Conservation (phyloP, 805 yeast species). For the Torulaspora maleeae region DNA sequence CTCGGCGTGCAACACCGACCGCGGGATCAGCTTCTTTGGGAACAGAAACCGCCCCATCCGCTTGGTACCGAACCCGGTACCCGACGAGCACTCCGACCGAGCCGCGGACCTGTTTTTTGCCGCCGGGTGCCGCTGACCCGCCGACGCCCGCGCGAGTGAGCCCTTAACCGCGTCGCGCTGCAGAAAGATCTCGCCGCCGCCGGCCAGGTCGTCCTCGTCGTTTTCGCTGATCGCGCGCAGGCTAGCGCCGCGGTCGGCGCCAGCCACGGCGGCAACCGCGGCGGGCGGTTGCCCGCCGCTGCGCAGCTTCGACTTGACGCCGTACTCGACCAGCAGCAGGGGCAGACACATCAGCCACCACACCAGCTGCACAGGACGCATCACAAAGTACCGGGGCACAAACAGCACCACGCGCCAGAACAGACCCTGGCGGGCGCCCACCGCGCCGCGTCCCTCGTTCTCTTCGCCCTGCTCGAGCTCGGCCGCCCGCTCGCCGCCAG, state of each 20-base stretch:
- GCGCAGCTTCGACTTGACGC: slow-evolving; percentile 17
- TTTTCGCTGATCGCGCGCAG: slow-evolving; percentile 8
- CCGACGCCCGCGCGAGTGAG: slow-evolving; percentile 23
- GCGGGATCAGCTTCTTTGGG: slow-evolving; percentile 42
- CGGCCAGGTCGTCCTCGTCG: slow-evolving; percentile 28
- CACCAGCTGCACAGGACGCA: slow-evolving; percentile 48
- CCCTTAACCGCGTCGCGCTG: slow-evolving; percentile 34
- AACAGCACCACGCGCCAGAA: slow-evolving; percentile 38
- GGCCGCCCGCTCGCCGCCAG: slow-evolving; percentile 1
- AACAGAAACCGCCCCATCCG: slow-evolving; percentile 41
- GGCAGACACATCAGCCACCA: slow-evolving; percentile 58
- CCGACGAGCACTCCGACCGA: slow-evolving; percentile 7
- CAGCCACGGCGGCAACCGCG: not conserved
- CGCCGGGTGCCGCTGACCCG: not conserved
- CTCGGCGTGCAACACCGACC: slow-evolving; percentile 33
- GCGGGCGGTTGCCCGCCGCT: not conserved
- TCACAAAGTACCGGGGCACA: slow-evolving; percentile 46
- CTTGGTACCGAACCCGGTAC: slow-evolving; percentile 26
- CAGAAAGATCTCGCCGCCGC: slow-evolving; percentile 29
- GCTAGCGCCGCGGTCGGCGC: not conserved
- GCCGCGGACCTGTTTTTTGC: slow-evolving; percentile 18
- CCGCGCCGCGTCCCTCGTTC: not conserved
- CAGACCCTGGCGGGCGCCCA: not conserved
- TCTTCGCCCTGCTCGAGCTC: slow-evolving; percentile 1
- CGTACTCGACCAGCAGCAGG: slow-evolving; percentile 39